A percentile compares a stretch with the other conserved stretches of the same genome.
Evolutionary conservation across 2,329 filamentous ascomycete genomes (phyloP).

Genomic region (Cordyceps cicadae): DNA sequence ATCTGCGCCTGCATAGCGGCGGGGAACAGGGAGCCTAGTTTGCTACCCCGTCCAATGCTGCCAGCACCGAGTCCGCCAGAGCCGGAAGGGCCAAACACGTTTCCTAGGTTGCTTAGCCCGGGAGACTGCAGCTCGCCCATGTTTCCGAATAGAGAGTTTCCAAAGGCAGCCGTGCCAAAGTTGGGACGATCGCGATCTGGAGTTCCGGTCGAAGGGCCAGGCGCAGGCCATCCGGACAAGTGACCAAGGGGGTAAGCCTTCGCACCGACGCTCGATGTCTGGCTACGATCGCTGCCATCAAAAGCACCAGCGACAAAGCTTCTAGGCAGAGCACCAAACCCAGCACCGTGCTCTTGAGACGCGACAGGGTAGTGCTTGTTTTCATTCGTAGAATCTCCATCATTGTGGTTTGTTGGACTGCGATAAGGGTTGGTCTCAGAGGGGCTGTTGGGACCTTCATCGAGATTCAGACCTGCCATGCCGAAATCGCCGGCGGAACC

Average conservation of each 20-base stretch:
- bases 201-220: conserved; percentile 52
- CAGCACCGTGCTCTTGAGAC: conserved; percentile 31
- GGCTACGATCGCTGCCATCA: conserved; percentile 79
- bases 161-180: conserved; percentile 52
- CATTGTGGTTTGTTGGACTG: conserved; percentile 67
- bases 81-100: conserved; percentile 59
- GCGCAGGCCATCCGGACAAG: conserved; percentile 54
- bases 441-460: conserved; percentile 70
- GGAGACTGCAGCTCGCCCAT: conserved; percentile 74
- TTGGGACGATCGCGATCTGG: conserved; percentile 56
- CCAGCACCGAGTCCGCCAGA: conserved; percentile 49
- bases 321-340: conserved; percentile 47
- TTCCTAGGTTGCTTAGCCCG: conserved; percentile 56
- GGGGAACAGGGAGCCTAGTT: conserved; percentile 81
- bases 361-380: conserved; percentile 38
- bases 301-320: conserved; percentile 44
- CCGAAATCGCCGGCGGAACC: conserved; percentile 51
- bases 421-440: conserved; percentile 95
- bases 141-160: conserved; percentile 70
- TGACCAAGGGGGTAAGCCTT: conserved; percentile 62
- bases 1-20: conserved; percentile 85
- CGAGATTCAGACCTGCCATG: conserved; percentile 52
- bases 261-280: conserved; percentile 80
- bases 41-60: conserved; percentile 67
- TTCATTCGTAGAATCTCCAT: conserved; percentile 44